Percentiles rank a stretch among this genome's conserved stretches.
phyloP scores from a whole-genome alignment of 805 yeast species.

The Saturnispora zaruensis region DNA sequence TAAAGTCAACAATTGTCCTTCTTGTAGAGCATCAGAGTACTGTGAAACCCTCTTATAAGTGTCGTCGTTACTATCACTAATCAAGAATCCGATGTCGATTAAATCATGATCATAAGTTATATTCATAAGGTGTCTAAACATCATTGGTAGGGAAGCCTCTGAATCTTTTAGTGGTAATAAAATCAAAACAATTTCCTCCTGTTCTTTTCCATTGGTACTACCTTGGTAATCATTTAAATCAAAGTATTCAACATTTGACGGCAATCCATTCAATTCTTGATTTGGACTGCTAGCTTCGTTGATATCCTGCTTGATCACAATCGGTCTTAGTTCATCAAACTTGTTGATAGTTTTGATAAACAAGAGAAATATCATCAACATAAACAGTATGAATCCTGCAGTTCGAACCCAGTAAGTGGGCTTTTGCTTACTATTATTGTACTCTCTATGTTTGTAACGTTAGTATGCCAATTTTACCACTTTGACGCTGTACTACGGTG shows the following conservation, averaged over 20 bases:
- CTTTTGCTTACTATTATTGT: not conserved
- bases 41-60: conserved; percentile 60
- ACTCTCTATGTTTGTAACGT: not conserved
- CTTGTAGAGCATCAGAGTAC: conserved; percentile 58
- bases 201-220: conserved; percentile 36
- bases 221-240: conserved; percentile 56
- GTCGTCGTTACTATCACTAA: conserved; percentile 64
- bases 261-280: conserved; percentile 9
- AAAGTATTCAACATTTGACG: conserved; percentile 32
- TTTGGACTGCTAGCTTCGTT: conserved; percentile 9
- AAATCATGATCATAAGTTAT: conserved; percentile 74
- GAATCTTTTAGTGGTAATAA: conserved; percentile 77
- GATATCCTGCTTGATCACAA: not conserved
- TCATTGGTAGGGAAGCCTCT: conserved; percentile 64
- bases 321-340: not conserved
- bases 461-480: not conserved
- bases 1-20: conserved; percentile 50
- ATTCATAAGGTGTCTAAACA: conserved; percentile 80
- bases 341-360: not conserved
- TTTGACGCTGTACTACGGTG: not conserved
- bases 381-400: not conserved
- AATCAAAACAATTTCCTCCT: conserved; percentile 58
- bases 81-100: conserved; percentile 73
- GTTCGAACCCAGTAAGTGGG: not conserved
- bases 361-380: not conserved